Evolutionary conservation across 2,329 filamentous ascomycete genomes (phyloP), one percentile per base, ranked within the genome.

Genomic region (Ambrosiella xylebori): DNA sequence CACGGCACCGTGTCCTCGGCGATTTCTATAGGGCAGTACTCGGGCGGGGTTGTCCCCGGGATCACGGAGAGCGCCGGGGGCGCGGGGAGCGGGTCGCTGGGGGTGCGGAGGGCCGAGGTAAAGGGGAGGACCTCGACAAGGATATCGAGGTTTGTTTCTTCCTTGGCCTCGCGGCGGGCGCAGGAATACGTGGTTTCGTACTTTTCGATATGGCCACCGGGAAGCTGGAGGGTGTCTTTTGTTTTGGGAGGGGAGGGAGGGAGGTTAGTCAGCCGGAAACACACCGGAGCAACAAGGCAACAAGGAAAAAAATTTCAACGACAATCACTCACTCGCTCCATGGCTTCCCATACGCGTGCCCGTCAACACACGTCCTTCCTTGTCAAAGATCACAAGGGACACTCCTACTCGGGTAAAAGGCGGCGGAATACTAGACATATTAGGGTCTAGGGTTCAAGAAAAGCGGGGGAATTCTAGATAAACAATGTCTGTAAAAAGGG

Each of bases 141-240:
- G 1, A 88, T 72, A 0, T 68, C 64, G 0, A 88, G 72, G 0
- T 77, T 83, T 0, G 86, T 88, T 65, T 91, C 86, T 66, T 91
- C 86, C 0, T 79, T 65, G 0, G 78, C 73, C 68, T 91, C 86
- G 3, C 86, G 76, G 52, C 70, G 74, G 0, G 85, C 84, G 60
- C 85, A 88, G 0, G 69, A 67, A 17, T 80, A 72, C 38, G 80
- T 74, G 1, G 73, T 73, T 66, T 91, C 86, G 61, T 78, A 77
- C 59, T 78, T 77, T 61, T 91, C 86, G 13, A 90, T 76, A 64
- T 91, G 85, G 0, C 86, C 87, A 19, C 86, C 86, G 0, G 86
- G 85, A 12, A 88, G 76, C 54, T 81, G 82, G 69, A 77, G 80
- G 0, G 77, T 81, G 1, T 78, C 81, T 78, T 38, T 9, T 60